These are phyloP conservation scores for Arthrobotrys megalospora DNA, from an alignment of 2,329 filamentous ascomycete genomes.

Conservation along the genomic window DNA sequence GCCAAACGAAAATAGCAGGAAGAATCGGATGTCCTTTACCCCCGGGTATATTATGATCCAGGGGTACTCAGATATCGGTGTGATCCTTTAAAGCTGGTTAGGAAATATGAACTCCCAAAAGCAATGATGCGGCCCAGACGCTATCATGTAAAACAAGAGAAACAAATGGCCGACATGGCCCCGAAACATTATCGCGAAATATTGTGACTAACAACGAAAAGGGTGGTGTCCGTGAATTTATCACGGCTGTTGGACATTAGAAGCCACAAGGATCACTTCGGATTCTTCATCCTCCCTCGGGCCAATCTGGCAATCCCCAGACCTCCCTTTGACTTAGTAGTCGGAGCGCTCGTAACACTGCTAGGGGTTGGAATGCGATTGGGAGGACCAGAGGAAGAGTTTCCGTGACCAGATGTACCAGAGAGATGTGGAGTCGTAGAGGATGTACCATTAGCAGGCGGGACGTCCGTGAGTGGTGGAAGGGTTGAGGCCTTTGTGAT, in stretches of 20 bases:
- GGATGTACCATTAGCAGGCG: constrained; percentile 34
- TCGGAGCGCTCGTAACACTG: constrained; percentile 40
- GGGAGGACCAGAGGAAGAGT: constrained; percentile 28
- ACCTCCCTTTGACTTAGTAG: constrained; percentile 49
- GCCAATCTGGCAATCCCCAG: constrained; percentile 44
- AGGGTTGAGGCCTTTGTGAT: constrained; percentile 54
- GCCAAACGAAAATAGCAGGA: neutral
- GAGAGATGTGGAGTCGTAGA: constrained; percentile 26
- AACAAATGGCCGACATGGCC: neutral
- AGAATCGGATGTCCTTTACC: neutral
- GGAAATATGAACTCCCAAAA: neutral
- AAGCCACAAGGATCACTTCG: constrained; percentile 30
- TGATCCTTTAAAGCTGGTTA: constrained; percentile 1
- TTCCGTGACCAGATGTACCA: constrained; percentile 24
- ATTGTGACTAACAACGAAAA: neutral
- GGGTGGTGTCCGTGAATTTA: neutral
- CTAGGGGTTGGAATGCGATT: constrained; percentile 60
- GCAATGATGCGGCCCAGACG: constrained; percentile 16
- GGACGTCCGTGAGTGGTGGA: constrained; percentile 50
- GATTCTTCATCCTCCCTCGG: constrained; percentile 48
- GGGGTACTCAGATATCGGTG: neutral
- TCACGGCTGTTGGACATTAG: neutral
- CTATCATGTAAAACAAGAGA: neutral
- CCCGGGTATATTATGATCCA: neutral
- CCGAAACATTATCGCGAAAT: neutral